Conservation (phyloP, 192 early-diverging fungal species). For the Rhizoclosmatium sp. region DNA sequence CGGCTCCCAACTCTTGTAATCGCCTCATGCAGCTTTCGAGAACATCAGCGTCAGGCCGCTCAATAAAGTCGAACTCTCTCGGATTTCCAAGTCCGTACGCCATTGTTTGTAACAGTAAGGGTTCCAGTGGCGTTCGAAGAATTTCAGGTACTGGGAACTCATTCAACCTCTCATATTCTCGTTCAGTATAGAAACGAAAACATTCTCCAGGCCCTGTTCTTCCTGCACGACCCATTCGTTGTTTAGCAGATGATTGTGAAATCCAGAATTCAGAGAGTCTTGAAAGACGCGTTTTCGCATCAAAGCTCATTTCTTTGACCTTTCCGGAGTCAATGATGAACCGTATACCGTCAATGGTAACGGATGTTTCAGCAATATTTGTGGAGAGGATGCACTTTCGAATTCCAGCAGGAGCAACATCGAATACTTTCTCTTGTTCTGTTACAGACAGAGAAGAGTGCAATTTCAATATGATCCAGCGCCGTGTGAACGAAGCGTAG, state of each 20-base stretch:
- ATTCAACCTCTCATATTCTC: constrained; percentile 66
- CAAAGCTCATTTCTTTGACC: constrained; percentile 73
- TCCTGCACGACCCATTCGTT: constrained; percentile 69
- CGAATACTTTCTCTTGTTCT: constrained; percentile 76
- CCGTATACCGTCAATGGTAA: constrained; percentile 66
- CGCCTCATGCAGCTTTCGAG: constrained; percentile 54
- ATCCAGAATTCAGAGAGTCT: constrained; percentile 76
- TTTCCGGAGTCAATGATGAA: constrained; percentile 73
- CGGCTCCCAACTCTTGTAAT: constrained; percentile 59
- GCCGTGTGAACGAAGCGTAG: constrained; percentile 66
- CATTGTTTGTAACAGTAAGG: constrained; percentile 64
- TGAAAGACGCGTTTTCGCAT: constrained; percentile 56
- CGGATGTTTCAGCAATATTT: constrained; percentile 61
- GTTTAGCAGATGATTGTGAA: constrained; percentile 68
- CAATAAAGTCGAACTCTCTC: constrained; percentile 68
- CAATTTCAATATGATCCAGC: constrained; percentile 70
- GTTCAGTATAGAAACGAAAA: constrained; percentile 66
- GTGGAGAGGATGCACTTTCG: constrained; percentile 71
- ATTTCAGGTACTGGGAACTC: constrained; percentile 76
- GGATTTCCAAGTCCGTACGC: constrained; percentile 71
- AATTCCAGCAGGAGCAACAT: constrained; percentile 64
- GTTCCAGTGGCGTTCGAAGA: constrained; percentile 66
- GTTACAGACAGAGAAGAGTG: constrained; percentile 69
- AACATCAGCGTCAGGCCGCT: constrained; percentile 53
- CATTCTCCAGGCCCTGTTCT: constrained; percentile 52